phyloP scores from a whole-genome alignment of 2,329 filamentous ascomycete species.

The Helotiales sp. region DNA sequence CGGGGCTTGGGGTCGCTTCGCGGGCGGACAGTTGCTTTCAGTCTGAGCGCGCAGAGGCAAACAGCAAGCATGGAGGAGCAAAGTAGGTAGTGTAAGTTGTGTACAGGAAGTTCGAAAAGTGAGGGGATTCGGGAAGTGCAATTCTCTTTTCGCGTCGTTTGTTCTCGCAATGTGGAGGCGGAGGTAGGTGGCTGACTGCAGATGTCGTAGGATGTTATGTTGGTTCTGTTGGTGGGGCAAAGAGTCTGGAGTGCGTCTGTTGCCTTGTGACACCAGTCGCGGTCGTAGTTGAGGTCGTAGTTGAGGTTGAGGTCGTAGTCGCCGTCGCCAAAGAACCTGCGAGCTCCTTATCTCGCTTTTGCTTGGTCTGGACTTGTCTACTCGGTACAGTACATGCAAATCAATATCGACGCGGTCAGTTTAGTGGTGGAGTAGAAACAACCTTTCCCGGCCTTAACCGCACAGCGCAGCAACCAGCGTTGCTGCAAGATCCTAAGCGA shows the following conservation, averaged over 20 bases:
- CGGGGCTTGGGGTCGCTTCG: not conserved
- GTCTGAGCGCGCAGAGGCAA: slow-evolving; percentile 2
- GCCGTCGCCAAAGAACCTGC: not conserved
- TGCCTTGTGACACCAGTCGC: slow-evolving; percentile 9
- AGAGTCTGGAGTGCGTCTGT: slow-evolving; percentile 7
- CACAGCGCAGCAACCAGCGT: not conserved
- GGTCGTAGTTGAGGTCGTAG: not conserved
- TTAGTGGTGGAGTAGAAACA: not conserved
- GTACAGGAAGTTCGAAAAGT: not conserved
- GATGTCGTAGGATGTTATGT: not conserved
- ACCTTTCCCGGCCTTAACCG: not conserved
- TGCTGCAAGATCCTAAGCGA: too few relatives aligned
- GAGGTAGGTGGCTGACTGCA: not conserved
- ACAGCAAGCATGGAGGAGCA: not conserved
- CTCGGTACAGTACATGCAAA: too few relatives aligned
- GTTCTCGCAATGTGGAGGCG: not conserved
- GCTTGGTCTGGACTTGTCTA: too few relatives aligned
- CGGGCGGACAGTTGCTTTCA: not conserved
- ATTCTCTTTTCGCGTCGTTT: not conserved
- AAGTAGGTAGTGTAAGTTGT: not conserved
- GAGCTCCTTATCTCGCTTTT: not conserved
- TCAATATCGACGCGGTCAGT: not conserved
- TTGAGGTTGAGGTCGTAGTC: too few relatives aligned
- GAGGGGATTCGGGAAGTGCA: slow-evolving; percentile 9
- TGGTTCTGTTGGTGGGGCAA: not conserved